Evolutionary conservation across 148 eudicot genomes (phyloP), one percentile per base, ranked within the genome.

Genomic region (Chenopodium album): DNA sequence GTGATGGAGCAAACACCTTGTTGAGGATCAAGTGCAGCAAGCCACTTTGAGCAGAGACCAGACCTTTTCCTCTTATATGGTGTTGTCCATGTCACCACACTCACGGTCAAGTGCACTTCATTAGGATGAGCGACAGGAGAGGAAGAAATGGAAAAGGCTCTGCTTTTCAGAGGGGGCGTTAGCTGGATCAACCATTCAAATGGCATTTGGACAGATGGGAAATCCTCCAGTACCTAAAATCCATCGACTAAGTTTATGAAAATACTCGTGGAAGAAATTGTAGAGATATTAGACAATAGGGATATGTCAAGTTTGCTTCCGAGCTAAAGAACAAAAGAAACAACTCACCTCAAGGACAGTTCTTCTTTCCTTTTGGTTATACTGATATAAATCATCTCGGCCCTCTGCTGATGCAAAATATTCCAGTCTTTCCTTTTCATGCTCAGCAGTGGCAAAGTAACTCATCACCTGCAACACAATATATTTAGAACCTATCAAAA

Each of bases 321-420:
- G 17, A 63, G 70, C 52, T 63, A 34, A 73, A 20, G 10, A 59
- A 73, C 52, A 47, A 66, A 22, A 22, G 44, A 54, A 80, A 71
- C 28, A 85, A 77, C 77, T 81, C 71, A 91, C 97, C 94, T 95
- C 98, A 82, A 95, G 88, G 68, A 95, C 98, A 63, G 94, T 91
- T 87, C 98, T 90, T 77, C 97, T 76, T 86, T 95, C 98, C 85
- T 91, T 95, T 84, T 95, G 98, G 88, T 95, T 95, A 82, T 92
- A 95, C 75, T 92, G 91, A 81, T 95, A 93, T 63, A 95, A 71
- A 86, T 95, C 98, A 85, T 95, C 98, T 83, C 98, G 91, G 79
- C 98, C 98, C 86, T 95, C 98, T 63, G 98, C 91, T 6, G 97
- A 93, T 82, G 92, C 89, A 90, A 93, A 95, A 87, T 93, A 93